Conservation (phyloP, 108 stramenopile genomes). For the Cylindrotheca closterium region DNA sequence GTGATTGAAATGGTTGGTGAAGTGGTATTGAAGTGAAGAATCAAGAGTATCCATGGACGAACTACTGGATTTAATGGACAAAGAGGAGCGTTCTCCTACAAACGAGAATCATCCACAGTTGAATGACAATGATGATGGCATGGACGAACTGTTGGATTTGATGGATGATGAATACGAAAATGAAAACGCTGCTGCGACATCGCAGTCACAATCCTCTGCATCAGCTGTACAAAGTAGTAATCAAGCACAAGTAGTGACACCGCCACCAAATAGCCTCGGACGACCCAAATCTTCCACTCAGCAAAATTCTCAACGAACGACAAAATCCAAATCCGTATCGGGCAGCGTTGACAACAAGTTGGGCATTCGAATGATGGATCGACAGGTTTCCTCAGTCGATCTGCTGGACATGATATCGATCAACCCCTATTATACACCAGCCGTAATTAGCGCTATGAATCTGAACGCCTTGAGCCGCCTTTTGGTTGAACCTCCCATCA, state of each 20-base stretch:
- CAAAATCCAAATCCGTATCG: constrained; percentile 3
- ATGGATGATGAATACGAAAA: not conserved
- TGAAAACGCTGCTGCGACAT: not conserved
- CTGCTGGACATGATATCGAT: constrained; percentile 40
- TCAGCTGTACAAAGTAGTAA: not conserved
- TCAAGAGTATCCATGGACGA: constrained; percentile 60
- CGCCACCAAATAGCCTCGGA: not conserved
- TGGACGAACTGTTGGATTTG: constrained; percentile 13
- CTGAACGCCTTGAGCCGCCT: constrained; percentile 19
- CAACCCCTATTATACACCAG: constrained; percentile 38
- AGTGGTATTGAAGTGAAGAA: no score
- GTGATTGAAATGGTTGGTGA: no score
- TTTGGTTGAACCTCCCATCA: constrained; percentile 31
- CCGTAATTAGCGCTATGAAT: constrained; percentile 49
- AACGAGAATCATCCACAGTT: not conserved
- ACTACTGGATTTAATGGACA: constrained; percentile 42
- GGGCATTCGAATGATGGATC: constrained; percentile 51
- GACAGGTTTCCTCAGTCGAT: constrained; percentile 37
- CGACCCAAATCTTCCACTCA: not conserved
- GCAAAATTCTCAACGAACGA: not conserved
- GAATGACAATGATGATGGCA: constrained; percentile 4
- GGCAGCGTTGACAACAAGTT: constrained; percentile 32
- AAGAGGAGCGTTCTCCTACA: not conserved
- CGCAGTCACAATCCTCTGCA: not conserved
- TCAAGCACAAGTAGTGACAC: not conserved